Conservation (phyloP, 345 rosid genomes). For the Microthlaspi erraticum region DNA sequence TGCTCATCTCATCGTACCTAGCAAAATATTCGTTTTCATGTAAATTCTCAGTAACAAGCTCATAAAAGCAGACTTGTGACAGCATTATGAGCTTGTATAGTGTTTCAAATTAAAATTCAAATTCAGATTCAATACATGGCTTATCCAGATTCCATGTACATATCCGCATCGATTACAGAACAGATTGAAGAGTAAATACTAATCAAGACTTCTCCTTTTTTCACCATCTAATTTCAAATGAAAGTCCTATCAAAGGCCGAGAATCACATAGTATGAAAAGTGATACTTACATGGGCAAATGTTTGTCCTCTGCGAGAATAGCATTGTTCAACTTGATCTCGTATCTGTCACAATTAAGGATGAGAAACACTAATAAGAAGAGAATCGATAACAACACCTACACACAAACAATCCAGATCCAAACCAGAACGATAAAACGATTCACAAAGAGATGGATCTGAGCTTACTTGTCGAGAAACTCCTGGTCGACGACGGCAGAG, state of each 20-base stretch:
- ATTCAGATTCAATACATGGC: background rate
- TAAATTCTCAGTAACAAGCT: conserved; percentile 1
- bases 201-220: background rate
- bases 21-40: background rate
- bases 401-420: background rate
- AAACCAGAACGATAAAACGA: background rate
- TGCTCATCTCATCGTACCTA: conserved; percentile 48
- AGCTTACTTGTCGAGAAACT: conserved; percentile 71
- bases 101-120: background rate
- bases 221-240: background rate
- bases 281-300: conserved; percentile 75
- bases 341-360: conserved; percentile 55
- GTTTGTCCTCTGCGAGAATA: conserved; percentile 94
- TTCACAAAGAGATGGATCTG: background rate
- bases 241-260: background rate
- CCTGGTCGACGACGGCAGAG: conserved; percentile 89
- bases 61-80: background rate
- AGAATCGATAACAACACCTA: background rate
- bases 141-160: conserved; percentile 5
- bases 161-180: background rate
- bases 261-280: background rate
- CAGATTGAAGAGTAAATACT: conserved; percentile 11
- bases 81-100: background rate
- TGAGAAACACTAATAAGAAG: background rate
- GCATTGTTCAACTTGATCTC: conserved; percentile 87